phyloP scores from a whole-genome alignment of 2,329 filamentous ascomycete genomes.

The Epichloe aotearoae region DNA sequence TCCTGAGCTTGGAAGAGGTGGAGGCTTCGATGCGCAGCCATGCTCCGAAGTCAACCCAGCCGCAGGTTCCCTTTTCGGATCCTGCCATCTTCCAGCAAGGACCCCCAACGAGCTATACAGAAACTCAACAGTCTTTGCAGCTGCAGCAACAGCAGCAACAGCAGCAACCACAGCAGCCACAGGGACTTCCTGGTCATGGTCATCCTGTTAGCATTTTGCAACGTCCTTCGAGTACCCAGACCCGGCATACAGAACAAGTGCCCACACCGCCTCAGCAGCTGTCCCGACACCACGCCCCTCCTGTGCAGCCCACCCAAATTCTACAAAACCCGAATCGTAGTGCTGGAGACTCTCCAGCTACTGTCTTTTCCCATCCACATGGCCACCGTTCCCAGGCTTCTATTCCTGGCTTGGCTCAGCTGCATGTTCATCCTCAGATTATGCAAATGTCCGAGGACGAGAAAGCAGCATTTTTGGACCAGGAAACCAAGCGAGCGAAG shows the following conservation, averaged over 20 bases:
- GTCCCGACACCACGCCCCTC: slow-evolving; percentile 21
- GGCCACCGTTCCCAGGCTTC: slow-evolving; percentile 39
- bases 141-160: slow-evolving; percentile 13
- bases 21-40: slow-evolving; percentile 82
- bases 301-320: slow-evolving; percentile 56
- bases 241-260: slow-evolving; percentile 15
- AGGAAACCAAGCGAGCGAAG: slow-evolving; percentile 91
- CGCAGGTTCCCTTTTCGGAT: slow-evolving; percentile 21
- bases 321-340: slow-evolving; percentile 65
- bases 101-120: slow-evolving; percentile 12
- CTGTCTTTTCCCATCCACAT: slow-evolving; percentile 23
- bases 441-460: slow-evolving; percentile 72
- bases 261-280: slow-evolving; percentile 11
- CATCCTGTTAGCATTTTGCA: slow-evolving; percentile 44
- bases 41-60: slow-evolving; percentile 34
- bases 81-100: slow-evolving; percentile 16
- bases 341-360: slow-evolving; percentile 31
- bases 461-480: slow-evolving; percentile 68
- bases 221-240: slow-evolving; percentile 31
- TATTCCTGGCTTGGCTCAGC: slow-evolving; percentile 19
- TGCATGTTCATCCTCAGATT: slow-evolving; percentile 30
- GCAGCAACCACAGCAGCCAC: slow-evolving; percentile 20
- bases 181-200: slow-evolving; percentile 23
- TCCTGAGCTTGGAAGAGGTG: slow-evolving; percentile 94
- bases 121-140: slow-evolving; percentile 9